Conservation (phyloP, 2,329 filamentous ascomycete species). For the Colletotrichum brevisporum region DNA sequence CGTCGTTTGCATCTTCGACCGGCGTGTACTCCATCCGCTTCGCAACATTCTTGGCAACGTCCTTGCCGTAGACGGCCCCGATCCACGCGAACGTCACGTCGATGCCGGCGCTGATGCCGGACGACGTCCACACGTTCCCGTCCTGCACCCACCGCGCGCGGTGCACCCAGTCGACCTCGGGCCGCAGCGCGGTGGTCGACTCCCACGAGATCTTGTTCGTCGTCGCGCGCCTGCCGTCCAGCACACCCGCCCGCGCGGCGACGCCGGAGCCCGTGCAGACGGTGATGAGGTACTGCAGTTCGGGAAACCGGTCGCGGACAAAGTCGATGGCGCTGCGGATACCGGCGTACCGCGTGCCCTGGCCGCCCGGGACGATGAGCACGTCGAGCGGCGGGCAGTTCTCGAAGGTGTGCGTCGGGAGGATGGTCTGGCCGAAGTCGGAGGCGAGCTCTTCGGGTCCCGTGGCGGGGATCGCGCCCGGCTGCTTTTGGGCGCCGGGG, state of each 20-base stretch:
- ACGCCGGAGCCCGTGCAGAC: slow-evolving; percentile 71
- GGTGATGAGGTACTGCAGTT: slow-evolving; percentile 64
- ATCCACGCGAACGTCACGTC: slow-evolving; percentile 73
- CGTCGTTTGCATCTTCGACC: slow-evolving; percentile 61
- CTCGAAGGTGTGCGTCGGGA: slow-evolving; percentile 57
- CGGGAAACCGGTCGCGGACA: slow-evolving; percentile 53
- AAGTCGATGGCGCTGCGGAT: slow-evolving; percentile 54
- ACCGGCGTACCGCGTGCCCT: slow-evolving; percentile 54
- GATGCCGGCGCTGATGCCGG: slow-evolving; percentile 72
- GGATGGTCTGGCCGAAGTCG: slow-evolving; percentile 39
- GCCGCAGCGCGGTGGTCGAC: slow-evolving; percentile 54
- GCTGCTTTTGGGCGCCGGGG: slow-evolving; percentile 1
- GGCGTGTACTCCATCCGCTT: slow-evolving; percentile 71
- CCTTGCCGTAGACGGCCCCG: slow-evolving; percentile 65
- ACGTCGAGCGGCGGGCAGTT: slow-evolving; percentile 64
- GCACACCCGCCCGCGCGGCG: slow-evolving; percentile 64
- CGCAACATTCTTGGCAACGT: slow-evolving; percentile 62
- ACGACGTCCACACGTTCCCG: slow-evolving; percentile 71
- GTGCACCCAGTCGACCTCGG: slow-evolving; percentile 64
- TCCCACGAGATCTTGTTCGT: slow-evolving; percentile 69
- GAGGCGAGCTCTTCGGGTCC: not conserved
- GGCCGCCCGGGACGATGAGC: slow-evolving; percentile 68
- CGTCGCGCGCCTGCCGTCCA: slow-evolving; percentile 68
- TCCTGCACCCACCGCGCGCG: slow-evolving; percentile 71
- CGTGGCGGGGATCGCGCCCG: slow-evolving; percentile 17